Conservation (phyloP, 805 yeast species). For the Candida coleopterorum region DNA sequence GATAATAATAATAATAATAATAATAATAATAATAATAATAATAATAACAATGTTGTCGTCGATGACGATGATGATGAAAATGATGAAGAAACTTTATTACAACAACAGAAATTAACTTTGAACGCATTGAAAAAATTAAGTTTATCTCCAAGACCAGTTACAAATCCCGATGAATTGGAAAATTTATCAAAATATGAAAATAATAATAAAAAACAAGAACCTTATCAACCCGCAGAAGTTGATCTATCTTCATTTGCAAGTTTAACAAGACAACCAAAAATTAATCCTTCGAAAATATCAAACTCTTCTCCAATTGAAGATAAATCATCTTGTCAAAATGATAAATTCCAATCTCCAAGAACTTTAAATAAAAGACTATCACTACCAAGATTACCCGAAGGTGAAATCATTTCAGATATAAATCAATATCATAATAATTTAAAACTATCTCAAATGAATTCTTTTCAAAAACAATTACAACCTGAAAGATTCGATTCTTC, state of each 20-base stretch:
- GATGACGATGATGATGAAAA: slow-evolving; percentile 20
- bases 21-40: too few relatives aligned
- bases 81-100: slow-evolving; percentile 32
- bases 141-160: slow-evolving; percentile 37
- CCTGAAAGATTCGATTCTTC: slow-evolving; percentile 7
- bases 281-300: slow-evolving; percentile 4
- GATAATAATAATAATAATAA: too few relatives aligned
- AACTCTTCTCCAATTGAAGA: slow-evolving; percentile 3
- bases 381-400: slow-evolving; percentile 11
- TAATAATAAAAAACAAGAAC: slow-evolving; percentile 17
- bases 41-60: too few relatives aligned
- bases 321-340: too few relatives aligned
- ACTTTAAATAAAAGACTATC: slow-evolving; percentile 4
- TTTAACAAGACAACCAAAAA: slow-evolving; percentile 39
- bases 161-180: slow-evolving; percentile 21
- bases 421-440: slow-evolving; percentile 16
- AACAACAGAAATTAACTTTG: slow-evolving; percentile 39
- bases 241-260: slow-evolving; percentile 41
- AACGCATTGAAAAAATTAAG: slow-evolving; percentile 41
- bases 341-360: background rate
- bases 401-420: slow-evolving; percentile 1
- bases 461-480: slow-evolving; percentile 7
- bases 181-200: slow-evolving; percentile 5
- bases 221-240: slow-evolving; percentile 44
- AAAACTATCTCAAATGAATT: slow-evolving; percentile 11